These are phyloP conservation scores for Aspergillus terreus DNA, from an alignment of 2,329 filamentous ascomycete genomes.

Conservation along the genomic window DNA sequence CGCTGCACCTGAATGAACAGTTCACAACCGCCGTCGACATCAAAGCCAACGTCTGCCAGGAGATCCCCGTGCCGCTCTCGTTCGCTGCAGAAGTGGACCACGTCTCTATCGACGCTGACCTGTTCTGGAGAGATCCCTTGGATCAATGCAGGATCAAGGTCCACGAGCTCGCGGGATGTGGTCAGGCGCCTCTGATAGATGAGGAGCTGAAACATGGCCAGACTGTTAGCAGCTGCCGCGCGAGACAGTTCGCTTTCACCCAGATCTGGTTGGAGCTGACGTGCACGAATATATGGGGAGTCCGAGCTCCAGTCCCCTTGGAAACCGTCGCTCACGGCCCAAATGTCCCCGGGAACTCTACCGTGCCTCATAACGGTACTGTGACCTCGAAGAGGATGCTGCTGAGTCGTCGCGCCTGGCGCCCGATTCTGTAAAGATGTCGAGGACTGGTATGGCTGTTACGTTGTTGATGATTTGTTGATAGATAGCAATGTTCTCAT, in stretches of 20 bases:
- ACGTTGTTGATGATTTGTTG: background rate
- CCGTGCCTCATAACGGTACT: background rate
- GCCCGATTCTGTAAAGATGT: background rate
- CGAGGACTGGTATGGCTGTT: background rate
- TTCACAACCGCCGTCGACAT: slow-evolving; percentile 20
- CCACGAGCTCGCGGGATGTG: slow-evolving; percentile 30
- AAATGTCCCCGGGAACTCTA: background rate
- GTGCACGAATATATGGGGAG: slow-evolving; percentile 16
- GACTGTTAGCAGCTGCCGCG: slow-evolving; percentile 22
- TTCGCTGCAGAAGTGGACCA: slow-evolving; percentile 21
- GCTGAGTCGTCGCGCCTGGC: background rate
- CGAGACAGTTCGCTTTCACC: slow-evolving; percentile 19
- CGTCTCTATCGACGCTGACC: slow-evolving; percentile 25
- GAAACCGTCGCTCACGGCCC: background rate
- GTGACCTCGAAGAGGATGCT: background rate
- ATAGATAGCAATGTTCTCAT: background rate
- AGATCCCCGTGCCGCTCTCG: slow-evolving; percentile 22
- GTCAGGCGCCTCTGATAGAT: slow-evolving; percentile 25
- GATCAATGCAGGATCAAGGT: slow-evolving; percentile 29
- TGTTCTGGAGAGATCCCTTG: slow-evolving; percentile 14
- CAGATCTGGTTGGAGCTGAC: slow-evolving; percentile 30
- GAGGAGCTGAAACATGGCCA: slow-evolving; percentile 12
- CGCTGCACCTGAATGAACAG: slow-evolving; percentile 10
- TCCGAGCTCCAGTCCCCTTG: background rate
- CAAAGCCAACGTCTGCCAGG: slow-evolving; percentile 20